Conservation (phyloP, 2,329 filamentous ascomycete genomes). For the Apiospora aurea region DNA sequence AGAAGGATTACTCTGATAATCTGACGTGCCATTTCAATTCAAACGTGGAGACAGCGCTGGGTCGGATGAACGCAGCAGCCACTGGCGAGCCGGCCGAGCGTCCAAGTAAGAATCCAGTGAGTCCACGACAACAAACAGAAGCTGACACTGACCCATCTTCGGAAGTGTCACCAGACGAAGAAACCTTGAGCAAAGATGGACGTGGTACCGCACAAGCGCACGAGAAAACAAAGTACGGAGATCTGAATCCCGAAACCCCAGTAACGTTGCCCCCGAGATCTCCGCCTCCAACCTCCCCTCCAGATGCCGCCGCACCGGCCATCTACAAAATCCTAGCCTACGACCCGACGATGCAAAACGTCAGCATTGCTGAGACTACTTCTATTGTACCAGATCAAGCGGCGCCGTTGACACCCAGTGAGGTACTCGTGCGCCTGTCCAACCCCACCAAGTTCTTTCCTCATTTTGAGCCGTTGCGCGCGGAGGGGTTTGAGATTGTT, state of each 20-base stretch:
- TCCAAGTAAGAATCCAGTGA: conserved; percentile 24
- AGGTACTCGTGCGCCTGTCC: conserved; percentile 66
- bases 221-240: conserved; percentile 47
- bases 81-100: conserved; percentile 30
- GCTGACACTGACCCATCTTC: conserved; percentile 49
- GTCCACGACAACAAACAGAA: conserved; percentile 27
- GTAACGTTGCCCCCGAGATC: conserved; percentile 23
- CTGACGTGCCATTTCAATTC: conserved; percentile 34
- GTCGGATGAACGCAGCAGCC: conserved; percentile 32
- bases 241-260: conserved; percentile 11
- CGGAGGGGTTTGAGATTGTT: conserved; percentile 71
- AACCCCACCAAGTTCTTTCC: conserved; percentile 71
- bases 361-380: conserved; percentile 67
- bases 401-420: conserved; percentile 62
- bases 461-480: conserved; percentile 64
- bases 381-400: conserved; percentile 58
- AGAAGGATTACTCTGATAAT: conserved; percentile 36
- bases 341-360: conserved; percentile 62
- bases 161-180: too few species aligned
- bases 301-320: conserved; percentile 32
- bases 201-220: neutral
- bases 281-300: conserved; percentile 12
- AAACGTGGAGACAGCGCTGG: conserved; percentile 39
- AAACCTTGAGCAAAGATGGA: too few species aligned
- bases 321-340: conserved; percentile 73